Conservation (phyloP, 352 stramenopile species). For the Hyaloperonospora arabidopsidis region DNA sequence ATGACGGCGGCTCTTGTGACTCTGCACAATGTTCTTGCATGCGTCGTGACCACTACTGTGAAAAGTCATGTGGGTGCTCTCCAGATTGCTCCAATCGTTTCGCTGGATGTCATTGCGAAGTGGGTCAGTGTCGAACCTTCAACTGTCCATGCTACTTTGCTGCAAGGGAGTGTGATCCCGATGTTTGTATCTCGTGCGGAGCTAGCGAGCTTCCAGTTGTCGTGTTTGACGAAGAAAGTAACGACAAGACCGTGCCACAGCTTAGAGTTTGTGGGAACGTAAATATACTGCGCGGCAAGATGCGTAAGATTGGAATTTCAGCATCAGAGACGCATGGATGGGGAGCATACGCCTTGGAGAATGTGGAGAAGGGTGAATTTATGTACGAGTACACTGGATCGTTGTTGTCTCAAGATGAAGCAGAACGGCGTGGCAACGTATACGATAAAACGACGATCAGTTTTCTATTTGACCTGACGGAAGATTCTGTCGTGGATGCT, state of each 20-base stretch:
- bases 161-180: slow-evolving; percentile 61
- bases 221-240: slow-evolving; percentile 26
- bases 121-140: slow-evolving; percentile 44
- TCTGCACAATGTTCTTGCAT: slow-evolving; percentile 67
- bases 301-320: slow-evolving; percentile 46
- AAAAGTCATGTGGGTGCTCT: slow-evolving; percentile 55
- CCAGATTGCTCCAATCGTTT: slow-evolving; percentile 73
- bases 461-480: slow-evolving; percentile 93
- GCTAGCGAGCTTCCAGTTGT: slow-evolving; percentile 56
- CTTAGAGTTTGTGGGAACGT: slow-evolving; percentile 61
- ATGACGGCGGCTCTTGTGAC: slow-evolving; percentile 48
- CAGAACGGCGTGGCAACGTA: slow-evolving; percentile 77
- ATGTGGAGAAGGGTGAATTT: slow-evolving; percentile 51
- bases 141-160: slow-evolving; percentile 69
- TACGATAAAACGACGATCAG: slow-evolving; percentile 87
- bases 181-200: slow-evolving; percentile 57
- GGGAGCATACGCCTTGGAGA: slow-evolving; percentile 58
- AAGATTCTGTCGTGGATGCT: slow-evolving; percentile 90
- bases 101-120: slow-evolving; percentile 54
- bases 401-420: slow-evolving; percentile 84
- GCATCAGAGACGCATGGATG: slow-evolving; percentile 64
- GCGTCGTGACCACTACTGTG: slow-evolving; percentile 75
- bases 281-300: slow-evolving; percentile 52
- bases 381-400: slow-evolving; percentile 89
- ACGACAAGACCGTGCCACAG: slow-evolving; percentile 21